phyloP scores from a whole-genome alignment of 169 alveolate genomes.

The Eimeria sp. region DNA sequence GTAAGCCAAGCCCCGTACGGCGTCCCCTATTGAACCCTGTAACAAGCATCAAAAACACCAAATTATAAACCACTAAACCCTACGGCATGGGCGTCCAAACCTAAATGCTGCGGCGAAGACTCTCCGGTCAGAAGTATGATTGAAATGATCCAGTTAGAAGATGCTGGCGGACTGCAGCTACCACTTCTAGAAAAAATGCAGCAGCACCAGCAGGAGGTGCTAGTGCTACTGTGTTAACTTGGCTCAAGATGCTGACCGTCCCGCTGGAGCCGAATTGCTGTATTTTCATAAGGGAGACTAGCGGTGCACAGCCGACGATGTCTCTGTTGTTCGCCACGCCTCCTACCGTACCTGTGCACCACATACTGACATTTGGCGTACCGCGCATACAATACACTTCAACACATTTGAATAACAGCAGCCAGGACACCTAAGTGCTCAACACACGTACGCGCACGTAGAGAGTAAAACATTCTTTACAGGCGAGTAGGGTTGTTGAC shows the following conservation, averaged over 20 bases:
- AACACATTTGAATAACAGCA: not conserved
- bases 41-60: not conserved
- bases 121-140: not conserved
- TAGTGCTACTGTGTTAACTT: not conserved
- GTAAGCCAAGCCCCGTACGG: slow-evolving; percentile 85
- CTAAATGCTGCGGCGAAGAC: not conserved
- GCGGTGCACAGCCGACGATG: slow-evolving; percentile 84
- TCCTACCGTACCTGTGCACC: slow-evolving; percentile 86
- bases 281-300: slow-evolving; percentile 56
- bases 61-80: not conserved
- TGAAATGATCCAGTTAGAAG: not conserved
- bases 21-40: slow-evolving; percentile 83
- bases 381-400: not conserved
- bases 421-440: not conserved
- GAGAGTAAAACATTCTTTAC: not conserved
- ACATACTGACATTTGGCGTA: not conserved
- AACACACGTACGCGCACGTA: not conserved
- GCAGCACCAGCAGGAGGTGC: not conserved
- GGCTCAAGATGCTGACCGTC: slow-evolving; percentile 5
- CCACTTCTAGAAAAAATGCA: not conserved
- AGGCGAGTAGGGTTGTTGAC: too few relatives aligned
- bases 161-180: not conserved
- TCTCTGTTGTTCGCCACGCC: slow-evolving; percentile 84
- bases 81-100: not conserved
- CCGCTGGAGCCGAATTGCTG: slow-evolving; percentile 53